Evolutionary conservation across 1,284 basidiomycete species (phyloP).

Genomic region (Cerioporus squamosus): DNA sequence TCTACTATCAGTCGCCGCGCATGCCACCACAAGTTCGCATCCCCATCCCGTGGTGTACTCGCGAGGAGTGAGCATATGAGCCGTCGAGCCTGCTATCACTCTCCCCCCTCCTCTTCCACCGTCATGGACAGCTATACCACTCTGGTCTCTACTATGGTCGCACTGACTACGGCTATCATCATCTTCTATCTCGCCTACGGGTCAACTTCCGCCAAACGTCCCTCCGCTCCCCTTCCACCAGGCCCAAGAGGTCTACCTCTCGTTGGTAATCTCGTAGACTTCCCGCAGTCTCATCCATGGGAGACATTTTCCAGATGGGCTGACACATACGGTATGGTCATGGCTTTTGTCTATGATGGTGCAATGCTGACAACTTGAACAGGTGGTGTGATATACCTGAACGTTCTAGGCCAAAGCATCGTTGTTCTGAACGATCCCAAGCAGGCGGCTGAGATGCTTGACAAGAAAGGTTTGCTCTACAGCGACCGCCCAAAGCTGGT

Average conservation of each 20-base stretch:
- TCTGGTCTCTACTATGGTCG: no score
- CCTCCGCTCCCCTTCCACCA: constrained; percentile 3
- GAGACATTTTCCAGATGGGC: constrained; percentile 58
- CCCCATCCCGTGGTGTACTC: no score
- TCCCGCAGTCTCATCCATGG: constrained; percentile 43
- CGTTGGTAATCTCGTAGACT: constrained; percentile 21
- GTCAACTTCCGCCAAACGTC: constrained; percentile 18
- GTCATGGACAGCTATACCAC: no score
- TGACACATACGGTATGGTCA: constrained; percentile 36
- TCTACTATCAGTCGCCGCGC: no score
- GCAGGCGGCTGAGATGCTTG: constrained; percentile 60
- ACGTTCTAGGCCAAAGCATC: constrained; percentile 60
- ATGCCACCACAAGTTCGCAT: no score
- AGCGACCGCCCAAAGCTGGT: constrained; percentile 61
- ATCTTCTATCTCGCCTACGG: constrained; percentile 23
- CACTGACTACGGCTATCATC: background rate
- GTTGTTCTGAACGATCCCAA: constrained; percentile 60
- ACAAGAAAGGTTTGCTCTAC: constrained; percentile 67
- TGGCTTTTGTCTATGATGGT: no score
- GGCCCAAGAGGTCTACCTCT: constrained; percentile 20
- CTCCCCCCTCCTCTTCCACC: no score
- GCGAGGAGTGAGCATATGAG: no score
- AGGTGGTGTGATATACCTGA: constrained; percentile 64
- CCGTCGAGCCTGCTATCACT: no score
- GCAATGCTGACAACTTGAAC: no score